Conservation (phyloP, 805 yeast genomes). For the Kodamaea laetipori region DNA sequence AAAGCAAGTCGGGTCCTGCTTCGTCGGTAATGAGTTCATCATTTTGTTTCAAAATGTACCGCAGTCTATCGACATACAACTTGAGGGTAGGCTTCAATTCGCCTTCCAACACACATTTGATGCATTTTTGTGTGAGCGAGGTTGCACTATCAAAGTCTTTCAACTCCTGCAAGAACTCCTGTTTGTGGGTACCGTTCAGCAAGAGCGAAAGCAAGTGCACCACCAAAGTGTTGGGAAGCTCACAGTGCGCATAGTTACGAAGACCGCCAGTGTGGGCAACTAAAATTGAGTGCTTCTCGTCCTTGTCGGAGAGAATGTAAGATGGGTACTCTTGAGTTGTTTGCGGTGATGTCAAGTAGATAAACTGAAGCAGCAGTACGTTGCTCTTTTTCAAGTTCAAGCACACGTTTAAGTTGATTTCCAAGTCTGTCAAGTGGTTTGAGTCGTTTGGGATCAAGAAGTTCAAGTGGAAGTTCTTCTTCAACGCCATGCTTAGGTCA, state of each 20-base stretch:
- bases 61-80: constrained; percentile 28
- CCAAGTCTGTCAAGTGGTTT: constrained; percentile 34
- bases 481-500: constrained; percentile 33
- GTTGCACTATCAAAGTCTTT: neutral
- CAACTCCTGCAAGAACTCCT: constrained; percentile 6
- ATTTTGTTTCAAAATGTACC: constrained; percentile 34
- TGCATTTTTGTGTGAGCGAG: constrained; percentile 6
- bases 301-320: constrained; percentile 30
- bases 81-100: constrained; percentile 31
- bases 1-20: constrained; percentile 12
- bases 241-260: constrained; percentile 41
- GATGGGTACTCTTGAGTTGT: constrained; percentile 30
- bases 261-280: constrained; percentile 44
- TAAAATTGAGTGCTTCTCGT: constrained; percentile 30
- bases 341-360: constrained; percentile 22
- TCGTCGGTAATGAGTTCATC: constrained; percentile 17
- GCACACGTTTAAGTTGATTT: constrained; percentile 37
- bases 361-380: constrained; percentile 9
- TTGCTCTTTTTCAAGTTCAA: constrained; percentile 29
- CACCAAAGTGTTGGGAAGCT: constrained; percentile 34
- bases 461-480: constrained; percentile 39
- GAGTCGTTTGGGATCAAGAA: constrained; percentile 38
- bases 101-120: constrained; percentile 1
- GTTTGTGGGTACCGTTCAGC: constrained; percentile 15
- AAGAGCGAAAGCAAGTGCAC: constrained; percentile 27